These are phyloP conservation scores for Penicillium griseofulvum DNA, from an alignment of 2,329 filamentous ascomycete species.

Conservation along the genomic window DNA sequence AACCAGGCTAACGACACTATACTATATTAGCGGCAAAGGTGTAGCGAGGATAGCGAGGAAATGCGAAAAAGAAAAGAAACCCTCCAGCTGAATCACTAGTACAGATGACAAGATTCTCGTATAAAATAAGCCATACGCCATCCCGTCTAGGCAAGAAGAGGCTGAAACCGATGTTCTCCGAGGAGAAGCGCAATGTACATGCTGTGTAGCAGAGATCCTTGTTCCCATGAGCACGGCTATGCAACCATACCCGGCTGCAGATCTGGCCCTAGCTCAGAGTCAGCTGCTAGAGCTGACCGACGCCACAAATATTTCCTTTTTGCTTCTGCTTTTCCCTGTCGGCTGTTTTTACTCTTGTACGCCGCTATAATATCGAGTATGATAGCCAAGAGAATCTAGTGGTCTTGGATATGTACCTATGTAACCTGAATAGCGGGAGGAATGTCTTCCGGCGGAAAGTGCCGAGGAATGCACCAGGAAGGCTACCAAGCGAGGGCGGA, in stretches of 20 bases:
- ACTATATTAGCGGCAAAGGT: background rate
- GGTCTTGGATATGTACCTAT: background rate
- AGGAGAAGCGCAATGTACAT: background rate
- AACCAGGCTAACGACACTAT: background rate
- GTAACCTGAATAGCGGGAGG: background rate
- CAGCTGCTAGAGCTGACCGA: background rate
- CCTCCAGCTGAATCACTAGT: background rate
- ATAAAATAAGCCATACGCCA: background rate
- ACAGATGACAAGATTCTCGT: background rate
- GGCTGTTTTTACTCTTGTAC: background rate
- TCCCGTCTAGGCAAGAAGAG: background rate
- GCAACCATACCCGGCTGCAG: background rate
- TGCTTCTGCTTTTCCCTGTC: background rate
- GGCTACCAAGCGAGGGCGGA: background rate
- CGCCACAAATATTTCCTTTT: background rate
- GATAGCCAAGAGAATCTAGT: background rate
- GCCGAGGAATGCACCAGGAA: background rate
- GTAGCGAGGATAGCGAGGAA: constrained; percentile 1
- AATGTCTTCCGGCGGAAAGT: background rate
- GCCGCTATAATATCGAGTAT: background rate
- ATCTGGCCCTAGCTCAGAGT: background rate
- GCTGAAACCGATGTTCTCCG: constrained; percentile 1
- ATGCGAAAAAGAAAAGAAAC: background rate
- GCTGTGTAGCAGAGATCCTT: background rate
- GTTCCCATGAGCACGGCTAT: background rate